phyloP scores from a whole-genome alignment of 306 rosid species.

The Prinsepia uniflora region DNA sequence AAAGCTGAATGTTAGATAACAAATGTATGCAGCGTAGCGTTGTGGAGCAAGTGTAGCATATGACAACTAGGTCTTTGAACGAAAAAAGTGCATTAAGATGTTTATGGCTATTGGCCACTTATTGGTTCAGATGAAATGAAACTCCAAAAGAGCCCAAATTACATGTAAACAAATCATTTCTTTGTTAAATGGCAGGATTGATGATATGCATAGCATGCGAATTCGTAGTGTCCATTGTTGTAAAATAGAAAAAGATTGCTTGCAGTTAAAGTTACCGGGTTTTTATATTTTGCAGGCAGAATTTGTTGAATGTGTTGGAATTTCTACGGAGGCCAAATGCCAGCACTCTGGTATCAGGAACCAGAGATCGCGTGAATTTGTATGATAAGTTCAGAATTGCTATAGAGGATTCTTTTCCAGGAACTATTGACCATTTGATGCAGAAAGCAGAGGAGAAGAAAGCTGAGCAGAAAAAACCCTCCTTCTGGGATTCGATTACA shows the following conservation, averaged over 20 bases:
- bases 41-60: neutral
- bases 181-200: neutral
- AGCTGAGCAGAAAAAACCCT: slow-evolving; percentile 43
- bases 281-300: slow-evolving; percentile 58
- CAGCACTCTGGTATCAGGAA: slow-evolving; percentile 74
- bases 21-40: neutral
- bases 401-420: slow-evolving; percentile 66
- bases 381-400: slow-evolving; percentile 71
- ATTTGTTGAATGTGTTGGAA: slow-evolving; percentile 78
- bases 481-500: slow-evolving; percentile 76
- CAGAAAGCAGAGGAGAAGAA: slow-evolving; percentile 59
- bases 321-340: slow-evolving; percentile 87
- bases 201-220: neutral
- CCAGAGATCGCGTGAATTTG: slow-evolving; percentile 81
- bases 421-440: slow-evolving; percentile 56
- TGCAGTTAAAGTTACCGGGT: neutral
- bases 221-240: neutral
- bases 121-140: neutral
- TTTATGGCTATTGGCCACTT: neutral
- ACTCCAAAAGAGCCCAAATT: neutral
- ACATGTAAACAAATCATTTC: neutral
- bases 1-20: neutral
- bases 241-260: neutral
- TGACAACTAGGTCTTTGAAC: neutral
- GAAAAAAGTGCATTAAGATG: neutral